Percentiles rank a stretch among this genome's conserved stretches.
These are phyloP conservation scores for Podospora appendiculata DNA, from an alignment of 495 filamentous ascomycete species.

Conservation along the genomic window DNA sequence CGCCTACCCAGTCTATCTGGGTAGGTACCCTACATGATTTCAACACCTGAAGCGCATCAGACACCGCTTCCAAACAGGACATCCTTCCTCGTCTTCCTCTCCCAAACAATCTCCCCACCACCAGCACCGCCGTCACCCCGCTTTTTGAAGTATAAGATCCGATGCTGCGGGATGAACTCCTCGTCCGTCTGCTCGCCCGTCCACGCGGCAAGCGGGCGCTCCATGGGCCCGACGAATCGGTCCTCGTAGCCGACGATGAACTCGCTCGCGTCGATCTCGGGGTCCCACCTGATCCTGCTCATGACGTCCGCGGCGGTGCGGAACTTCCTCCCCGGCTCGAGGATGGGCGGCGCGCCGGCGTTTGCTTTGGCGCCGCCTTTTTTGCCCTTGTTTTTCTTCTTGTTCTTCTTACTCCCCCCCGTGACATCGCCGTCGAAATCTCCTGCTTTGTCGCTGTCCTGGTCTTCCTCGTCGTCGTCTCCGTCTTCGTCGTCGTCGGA, in stretches of 20 bases:
- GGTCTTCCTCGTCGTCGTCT: constrained; percentile 24
- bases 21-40: too few relatives aligned
- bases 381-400: not conserved
- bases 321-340: constrained; percentile 22
- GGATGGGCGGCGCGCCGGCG: constrained; percentile 7
- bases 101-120: constrained; percentile 49
- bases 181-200: constrained; percentile 71
- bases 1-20: too few relatives aligned
- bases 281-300: constrained; percentile 67
- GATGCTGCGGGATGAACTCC: constrained; percentile 78
- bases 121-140: constrained; percentile 3
- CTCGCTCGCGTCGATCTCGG: constrained; percentile 48
- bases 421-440: constrained; percentile 20
- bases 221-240: constrained; percentile 57
- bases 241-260: constrained; percentile 72
- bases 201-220: constrained; percentile 58
- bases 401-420: not conserved
- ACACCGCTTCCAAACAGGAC: constrained; percentile 35
- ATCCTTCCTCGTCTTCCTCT: constrained; percentile 43
- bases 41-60: too few relatives aligned
- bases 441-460: constrained; percentile 28
- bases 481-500: constrained; percentile 22
- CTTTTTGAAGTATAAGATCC: constrained; percentile 64
- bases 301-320: constrained; percentile 54
- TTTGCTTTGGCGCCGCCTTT: constrained; percentile 7